A percentile compares a stretch with the other conserved stretches of the same genome.
These are phyloP conservation scores for Neurospora sp. DNA, from an alignment of 495 filamentous ascomycete genomes.

Conservation along the genomic window DNA sequence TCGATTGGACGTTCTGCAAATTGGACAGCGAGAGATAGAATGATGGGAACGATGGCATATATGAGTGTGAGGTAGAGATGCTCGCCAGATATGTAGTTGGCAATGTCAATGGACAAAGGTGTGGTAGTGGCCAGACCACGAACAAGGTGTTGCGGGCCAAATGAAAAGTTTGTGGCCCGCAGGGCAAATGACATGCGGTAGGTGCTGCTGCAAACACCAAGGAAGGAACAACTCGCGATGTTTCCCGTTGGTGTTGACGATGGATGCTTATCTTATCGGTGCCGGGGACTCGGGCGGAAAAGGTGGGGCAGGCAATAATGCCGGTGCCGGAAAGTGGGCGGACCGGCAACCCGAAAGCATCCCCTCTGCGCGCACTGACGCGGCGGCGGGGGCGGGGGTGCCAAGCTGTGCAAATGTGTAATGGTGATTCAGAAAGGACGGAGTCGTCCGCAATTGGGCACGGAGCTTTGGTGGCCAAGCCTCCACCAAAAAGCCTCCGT, in stretches of 20 bases:
- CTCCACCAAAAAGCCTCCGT: background rate
- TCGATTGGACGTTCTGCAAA: background rate
- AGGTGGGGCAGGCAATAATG: background rate
- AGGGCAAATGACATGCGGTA: background rate
- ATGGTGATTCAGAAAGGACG: constrained; percentile 1
- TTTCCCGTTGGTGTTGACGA: background rate
- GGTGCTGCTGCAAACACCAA: background rate
- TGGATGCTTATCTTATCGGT: background rate
- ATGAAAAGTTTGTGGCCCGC: too few relatives aligned
- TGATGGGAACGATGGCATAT: background rate
- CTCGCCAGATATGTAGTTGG: background rate
- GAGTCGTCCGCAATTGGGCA: constrained; percentile 3
- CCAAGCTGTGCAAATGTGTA: background rate
- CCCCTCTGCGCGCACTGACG: background rate
- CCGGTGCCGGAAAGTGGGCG: background rate
- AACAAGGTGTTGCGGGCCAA: background rate
- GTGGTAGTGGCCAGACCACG: background rate
- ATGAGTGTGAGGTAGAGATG: background rate
- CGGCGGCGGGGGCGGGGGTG: background rate
- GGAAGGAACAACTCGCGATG: background rate
- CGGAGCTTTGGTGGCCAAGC: constrained; percentile 3
- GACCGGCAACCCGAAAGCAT: background rate
- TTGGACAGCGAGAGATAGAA: background rate
- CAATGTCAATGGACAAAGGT: background rate
- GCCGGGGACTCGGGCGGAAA: background rate